A percentile compares a stretch with the other conserved stretches of the same genome.
These are phyloP conservation scores for Ascochyta viciae-villosae DNA, from an alignment of 2,329 filamentous ascomycete species.

Conservation along the genomic window DNA sequence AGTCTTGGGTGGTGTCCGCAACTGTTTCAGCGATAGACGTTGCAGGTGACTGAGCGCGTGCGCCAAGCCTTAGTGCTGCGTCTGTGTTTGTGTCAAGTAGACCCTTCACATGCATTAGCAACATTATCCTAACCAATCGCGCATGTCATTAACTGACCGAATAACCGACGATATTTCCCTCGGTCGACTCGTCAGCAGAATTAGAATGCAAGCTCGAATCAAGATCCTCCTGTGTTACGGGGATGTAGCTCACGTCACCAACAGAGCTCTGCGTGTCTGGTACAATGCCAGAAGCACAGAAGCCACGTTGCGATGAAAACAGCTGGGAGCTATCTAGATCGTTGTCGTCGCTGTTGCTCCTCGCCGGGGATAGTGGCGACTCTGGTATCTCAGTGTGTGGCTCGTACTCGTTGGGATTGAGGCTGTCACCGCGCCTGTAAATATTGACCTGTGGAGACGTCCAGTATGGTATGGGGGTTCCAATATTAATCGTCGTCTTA, in stretches of 20 bases:
- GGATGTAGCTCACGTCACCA: conserved; percentile 32
- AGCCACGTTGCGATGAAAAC: conserved; percentile 18
- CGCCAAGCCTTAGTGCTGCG: conserved; percentile 7
- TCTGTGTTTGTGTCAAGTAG: conserved; percentile 20
- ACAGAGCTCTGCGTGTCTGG: conserved; percentile 38
- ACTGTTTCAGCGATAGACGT: conserved; percentile 39
- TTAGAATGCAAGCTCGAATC: conserved; percentile 4
- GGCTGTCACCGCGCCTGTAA: conserved; percentile 6
- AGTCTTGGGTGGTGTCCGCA: conserved; percentile 26
- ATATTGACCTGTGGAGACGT: conserved; percentile 2
- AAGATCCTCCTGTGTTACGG: conserved; percentile 30
- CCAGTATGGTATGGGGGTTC: background rate
- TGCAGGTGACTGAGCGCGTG: conserved; percentile 24
- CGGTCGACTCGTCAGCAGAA: conserved; percentile 9
- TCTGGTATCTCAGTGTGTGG: conserved; percentile 8
- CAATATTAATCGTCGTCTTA: background rate
- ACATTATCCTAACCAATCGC: background rate
- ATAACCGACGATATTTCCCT: conserved; percentile 16
- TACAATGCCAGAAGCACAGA: conserved; percentile 29
- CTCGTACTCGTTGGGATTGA: background rate
- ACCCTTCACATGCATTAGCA: conserved; percentile 11
- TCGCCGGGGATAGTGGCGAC: background rate
- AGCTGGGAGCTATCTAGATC: conserved; percentile 31
- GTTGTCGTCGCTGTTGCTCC: conserved; percentile 7
- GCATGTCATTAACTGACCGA: conserved; percentile 6